These are phyloP conservation scores for Salix exigua DNA, from an alignment of 345 rosid species.

Conservation along the genomic window DNA sequence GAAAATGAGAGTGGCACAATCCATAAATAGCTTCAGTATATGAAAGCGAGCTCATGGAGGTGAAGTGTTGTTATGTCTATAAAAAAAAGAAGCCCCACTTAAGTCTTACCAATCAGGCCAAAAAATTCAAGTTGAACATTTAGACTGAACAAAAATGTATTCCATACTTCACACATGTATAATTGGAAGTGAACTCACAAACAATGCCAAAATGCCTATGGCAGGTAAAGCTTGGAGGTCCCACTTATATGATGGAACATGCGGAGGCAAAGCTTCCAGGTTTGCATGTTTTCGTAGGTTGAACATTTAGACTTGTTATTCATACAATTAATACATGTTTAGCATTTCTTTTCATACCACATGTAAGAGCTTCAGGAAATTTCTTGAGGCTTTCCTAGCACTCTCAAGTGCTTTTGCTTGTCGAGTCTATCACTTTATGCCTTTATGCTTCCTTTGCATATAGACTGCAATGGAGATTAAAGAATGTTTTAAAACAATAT, in stretches of 20 bases:
- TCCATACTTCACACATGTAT: slow-evolving; percentile 79
- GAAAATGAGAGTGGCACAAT: background rate
- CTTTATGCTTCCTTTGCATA: slow-evolving; percentile 67
- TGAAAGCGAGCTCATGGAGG: background rate
- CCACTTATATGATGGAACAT: slow-evolving; percentile 72
- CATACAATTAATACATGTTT: background rate
- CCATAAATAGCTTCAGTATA: background rate
- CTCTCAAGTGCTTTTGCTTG: no score
- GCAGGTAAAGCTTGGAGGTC: slow-evolving; percentile 74
- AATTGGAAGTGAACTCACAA: slow-evolving; percentile 65
- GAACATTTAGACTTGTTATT: slow-evolving; percentile 3
- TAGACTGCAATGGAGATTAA: no score
- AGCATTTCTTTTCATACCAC: slow-evolving; percentile 41
- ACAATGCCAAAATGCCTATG: slow-evolving; percentile 81
- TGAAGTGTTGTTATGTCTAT: slow-evolving; percentile 1
- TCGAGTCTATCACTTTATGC: no score
- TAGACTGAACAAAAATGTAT: slow-evolving; percentile 86
- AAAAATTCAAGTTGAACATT: slow-evolving; percentile 82
- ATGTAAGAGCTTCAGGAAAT: slow-evolving; percentile 79
- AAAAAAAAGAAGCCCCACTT: background rate
- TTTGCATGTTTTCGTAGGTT: slow-evolving; percentile 41
- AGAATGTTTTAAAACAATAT: no score
- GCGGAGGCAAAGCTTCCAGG: slow-evolving; percentile 71
- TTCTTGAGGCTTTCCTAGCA: slow-evolving; percentile 81
- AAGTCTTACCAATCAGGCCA: slow-evolving; percentile 43